A percentile compares a stretch with the other conserved stretches of the same genome.
Conservation (phyloP, 164 flowering plant genomes). For the Magnolia sinica region DNA sequence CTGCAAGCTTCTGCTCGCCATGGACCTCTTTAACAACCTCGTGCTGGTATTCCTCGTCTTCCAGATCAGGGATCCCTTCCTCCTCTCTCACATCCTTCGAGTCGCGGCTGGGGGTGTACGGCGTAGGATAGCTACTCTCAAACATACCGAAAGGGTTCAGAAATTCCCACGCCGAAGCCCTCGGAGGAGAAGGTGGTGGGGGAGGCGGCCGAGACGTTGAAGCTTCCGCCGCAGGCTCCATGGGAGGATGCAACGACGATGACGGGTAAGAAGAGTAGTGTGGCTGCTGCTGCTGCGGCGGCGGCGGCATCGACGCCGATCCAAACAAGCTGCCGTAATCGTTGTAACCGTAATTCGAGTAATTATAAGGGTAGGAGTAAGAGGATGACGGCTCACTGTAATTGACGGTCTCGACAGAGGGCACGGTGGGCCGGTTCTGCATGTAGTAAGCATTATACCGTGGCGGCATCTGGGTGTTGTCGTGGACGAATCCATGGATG, state of each 20-base stretch:
- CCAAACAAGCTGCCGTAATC: constrained; percentile 19
- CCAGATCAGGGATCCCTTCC: constrained; percentile 98
- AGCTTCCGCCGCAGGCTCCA: constrained; percentile 10
- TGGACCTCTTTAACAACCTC: constrained; percentile 85
- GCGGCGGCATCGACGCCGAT: background rate
- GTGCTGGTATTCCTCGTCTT: constrained; percentile 63
- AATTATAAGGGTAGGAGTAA: constrained; percentile 21
- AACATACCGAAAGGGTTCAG: constrained; percentile 58
- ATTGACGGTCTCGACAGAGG: constrained; percentile 48
- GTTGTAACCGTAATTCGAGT: constrained; percentile 5
- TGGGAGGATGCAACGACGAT: constrained; percentile 8
- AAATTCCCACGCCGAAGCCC: constrained; percentile 76
- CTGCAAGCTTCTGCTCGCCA: constrained; percentile 55
- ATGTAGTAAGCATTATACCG: constrained; percentile 54
- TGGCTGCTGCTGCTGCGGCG: background rate
- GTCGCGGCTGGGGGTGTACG: constrained; percentile 65
- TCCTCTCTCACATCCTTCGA: constrained; percentile 88
- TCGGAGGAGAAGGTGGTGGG: constrained; percentile 66
- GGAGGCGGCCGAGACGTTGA: constrained; percentile 60
- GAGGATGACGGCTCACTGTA: constrained; percentile 38
- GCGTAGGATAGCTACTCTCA: constrained; percentile 34
- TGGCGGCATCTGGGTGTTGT: background rate
- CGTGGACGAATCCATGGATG: constrained; percentile 13
- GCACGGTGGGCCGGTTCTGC: constrained; percentile 45
- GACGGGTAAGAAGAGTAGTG: constrained; percentile 18